Base-by-base conservation (phyloP, 257 asterid species). In the Primulina huaijiensis region DNA sequence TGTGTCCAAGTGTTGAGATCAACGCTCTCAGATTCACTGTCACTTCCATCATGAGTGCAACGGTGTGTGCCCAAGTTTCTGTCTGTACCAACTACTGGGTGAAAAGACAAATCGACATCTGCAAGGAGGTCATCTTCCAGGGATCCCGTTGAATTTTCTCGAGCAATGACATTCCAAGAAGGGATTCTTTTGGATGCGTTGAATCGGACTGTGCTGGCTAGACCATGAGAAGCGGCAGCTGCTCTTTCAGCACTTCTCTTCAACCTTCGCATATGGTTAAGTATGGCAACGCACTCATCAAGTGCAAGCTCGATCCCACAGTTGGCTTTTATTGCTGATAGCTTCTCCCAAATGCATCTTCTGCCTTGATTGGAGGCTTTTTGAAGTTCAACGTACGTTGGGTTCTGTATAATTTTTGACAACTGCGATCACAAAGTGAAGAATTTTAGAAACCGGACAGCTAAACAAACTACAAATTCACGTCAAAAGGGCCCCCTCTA, bases 311-410 rank as follows among this genome's bases (percentile, higher is more conserved):
- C 99, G 38, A 94, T 94, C 34, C 96, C 97, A 29, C 99, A 94
- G 74, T 94, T 94, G n/a, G 96, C 96, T 84, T 91, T 93, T 17
- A 93, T 89, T 25, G 96, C 87, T 4, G 97, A 89, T n/a, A 93
- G 89, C 82, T 93, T 93, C 89, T 93, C 99, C 97, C 97, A 93
- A 6, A 91, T 91, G 81, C 96, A 91, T 46, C 97, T 82, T 71
- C 99, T 82, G 35, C 99, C 99, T 75, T 93, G 99, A 72, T 90
- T 88, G 35, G 96, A 92, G 25, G 97, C 84, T 70, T 89, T 91
- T 65, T 89, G 97, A 68, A 89, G 85, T 65, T 93, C 99, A 64
- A 73, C 77, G 21, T 86, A 84, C 1, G 97, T 81, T 9, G 97
- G 99, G 50, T 93, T 93, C 73, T 90, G 99, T 69, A 93, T 84